phyloP scores from a whole-genome alignment of 495 filamentous ascomycete genomes.

The Hypoxylon subgilvum region DNA sequence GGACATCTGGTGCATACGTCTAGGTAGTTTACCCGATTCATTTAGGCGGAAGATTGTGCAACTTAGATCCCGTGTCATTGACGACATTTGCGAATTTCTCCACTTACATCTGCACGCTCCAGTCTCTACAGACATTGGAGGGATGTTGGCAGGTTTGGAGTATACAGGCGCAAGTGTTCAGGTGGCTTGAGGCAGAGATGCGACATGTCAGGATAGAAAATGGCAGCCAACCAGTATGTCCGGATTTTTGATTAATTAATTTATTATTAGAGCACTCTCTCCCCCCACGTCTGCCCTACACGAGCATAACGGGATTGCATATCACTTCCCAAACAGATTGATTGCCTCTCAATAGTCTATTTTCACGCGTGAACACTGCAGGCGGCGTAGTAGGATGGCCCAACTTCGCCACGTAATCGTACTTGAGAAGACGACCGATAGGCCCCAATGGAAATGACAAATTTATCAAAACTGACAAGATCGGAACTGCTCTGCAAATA shows the following conservation, averaged over 20 bases:
- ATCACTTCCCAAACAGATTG: constrained; percentile 25
- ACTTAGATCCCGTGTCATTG: constrained; percentile 6
- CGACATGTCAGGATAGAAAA: background rate
- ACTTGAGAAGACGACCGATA: background rate
- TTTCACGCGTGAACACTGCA: background rate
- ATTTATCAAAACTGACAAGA: too few species aligned
- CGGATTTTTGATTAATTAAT: constrained; percentile 2
- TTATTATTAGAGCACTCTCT: constrained; percentile 19
- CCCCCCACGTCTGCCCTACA: constrained; percentile 16
- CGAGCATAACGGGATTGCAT: constrained; percentile 2
- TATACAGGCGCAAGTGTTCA: background rate
- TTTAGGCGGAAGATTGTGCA: constrained; percentile 17
- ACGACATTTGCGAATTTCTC: background rate
- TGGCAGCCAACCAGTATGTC: constrained; percentile 6
- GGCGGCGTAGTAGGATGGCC: constrained; percentile 1
- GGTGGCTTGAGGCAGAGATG: constrained; percentile 1
- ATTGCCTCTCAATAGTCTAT: constrained; percentile 17
- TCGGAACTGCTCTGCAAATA: background rate
- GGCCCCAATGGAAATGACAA: background rate
- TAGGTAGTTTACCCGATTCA: constrained; percentile 20
- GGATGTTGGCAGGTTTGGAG: background rate
- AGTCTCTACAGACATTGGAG: too few species aligned
- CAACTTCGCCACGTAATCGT: constrained; percentile 5
- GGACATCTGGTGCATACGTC: background rate
- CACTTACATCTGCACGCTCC: constrained; percentile 2